Conservation (phyloP, 768 basidiomycete genomes). For the Cystoderma amianthinum region DNA sequence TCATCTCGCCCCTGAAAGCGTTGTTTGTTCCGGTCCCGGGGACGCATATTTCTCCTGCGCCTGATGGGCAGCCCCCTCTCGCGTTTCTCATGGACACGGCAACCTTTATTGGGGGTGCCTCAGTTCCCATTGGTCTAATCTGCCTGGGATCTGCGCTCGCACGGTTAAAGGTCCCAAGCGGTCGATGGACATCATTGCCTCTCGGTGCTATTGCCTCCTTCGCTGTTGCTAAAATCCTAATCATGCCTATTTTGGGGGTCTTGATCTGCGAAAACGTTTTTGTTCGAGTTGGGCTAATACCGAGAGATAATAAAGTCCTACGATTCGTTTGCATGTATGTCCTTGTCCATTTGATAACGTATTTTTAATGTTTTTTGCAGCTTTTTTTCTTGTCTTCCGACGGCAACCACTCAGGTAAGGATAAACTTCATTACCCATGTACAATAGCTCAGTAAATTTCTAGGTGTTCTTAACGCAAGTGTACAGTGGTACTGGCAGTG, state of each 20-base stretch:
- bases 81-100: conserved; percentile 52
- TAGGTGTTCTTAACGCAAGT: conserved; percentile 62
- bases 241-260: conserved; percentile 58
- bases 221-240: conserved; percentile 45
- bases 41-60: conserved; percentile 39
- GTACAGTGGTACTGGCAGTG: conserved; percentile 57
- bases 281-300: conserved; percentile 38
- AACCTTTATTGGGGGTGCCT: conserved; percentile 53
- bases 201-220: conserved; percentile 47
- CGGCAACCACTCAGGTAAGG: conserved; percentile 49
- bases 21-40: conserved; percentile 46
- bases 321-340: conserved; percentile 61
- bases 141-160: conserved; percentile 61
- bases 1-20: conserved; percentile 51
- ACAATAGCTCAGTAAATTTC: background rate
- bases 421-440: background rate
- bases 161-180: conserved; percentile 41
- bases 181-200: conserved; percentile 34
- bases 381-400: conserved; percentile 55
- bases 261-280: conserved; percentile 42
- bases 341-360: conserved; percentile 1
- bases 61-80: conserved; percentile 64
- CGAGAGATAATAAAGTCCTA: conserved; percentile 47
- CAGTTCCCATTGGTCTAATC: conserved; percentile 57
- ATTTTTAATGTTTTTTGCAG: conserved; percentile 17